Percentiles rank a stretch among this genome's conserved stretches.
Conservation (phyloP, 2,329 filamentous ascomycete species). For the Clarireedia monteithiana region DNA sequence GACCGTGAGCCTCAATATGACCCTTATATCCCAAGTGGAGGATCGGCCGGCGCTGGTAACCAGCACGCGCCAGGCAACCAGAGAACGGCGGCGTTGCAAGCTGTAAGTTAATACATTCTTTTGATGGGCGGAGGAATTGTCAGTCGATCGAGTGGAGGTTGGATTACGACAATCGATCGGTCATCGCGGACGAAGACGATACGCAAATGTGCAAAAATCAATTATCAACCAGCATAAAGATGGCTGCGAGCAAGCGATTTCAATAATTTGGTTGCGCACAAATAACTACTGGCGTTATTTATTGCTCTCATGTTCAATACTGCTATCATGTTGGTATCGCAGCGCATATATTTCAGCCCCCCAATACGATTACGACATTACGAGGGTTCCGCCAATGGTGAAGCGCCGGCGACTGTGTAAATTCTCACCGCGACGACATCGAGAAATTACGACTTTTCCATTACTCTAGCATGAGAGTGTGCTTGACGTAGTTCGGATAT, state of each 20-base stretch:
- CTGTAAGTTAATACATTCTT: conserved; percentile 50
- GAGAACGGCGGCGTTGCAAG: conserved; percentile 69
- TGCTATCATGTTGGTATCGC: conserved; percentile 7
- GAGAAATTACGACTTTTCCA: too few relatives aligned
- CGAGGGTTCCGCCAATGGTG: not conserved
- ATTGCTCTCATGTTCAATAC: conserved; percentile 2
- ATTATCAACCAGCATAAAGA: not conserved
- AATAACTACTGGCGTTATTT: not conserved
- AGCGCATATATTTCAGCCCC: conserved; percentile 16
- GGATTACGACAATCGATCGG: conserved; percentile 15
- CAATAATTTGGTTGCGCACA: not conserved
- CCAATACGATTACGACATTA: not conserved
- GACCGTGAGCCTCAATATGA: conserved; percentile 26
- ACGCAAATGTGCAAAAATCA: not conserved
- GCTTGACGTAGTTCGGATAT: too few relatives aligned
- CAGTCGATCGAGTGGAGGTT: conserved; percentile 8
- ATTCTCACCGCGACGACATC: too few relatives aligned
- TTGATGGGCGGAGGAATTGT: conserved; percentile 4
- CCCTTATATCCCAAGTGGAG: conserved; percentile 27
- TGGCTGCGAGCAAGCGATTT: not conserved
- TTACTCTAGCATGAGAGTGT: too few relatives aligned
- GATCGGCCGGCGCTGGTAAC: conserved; percentile 31
- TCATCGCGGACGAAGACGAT: conserved; percentile 7
- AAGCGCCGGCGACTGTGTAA: not conserved
- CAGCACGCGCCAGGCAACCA: conserved; percentile 38